Percentiles rank a stretch among this genome's conserved stretches.
Conservation (phyloP, 2,329 filamentous ascomycete species). For the Paraconiothyrium sp. region DNA sequence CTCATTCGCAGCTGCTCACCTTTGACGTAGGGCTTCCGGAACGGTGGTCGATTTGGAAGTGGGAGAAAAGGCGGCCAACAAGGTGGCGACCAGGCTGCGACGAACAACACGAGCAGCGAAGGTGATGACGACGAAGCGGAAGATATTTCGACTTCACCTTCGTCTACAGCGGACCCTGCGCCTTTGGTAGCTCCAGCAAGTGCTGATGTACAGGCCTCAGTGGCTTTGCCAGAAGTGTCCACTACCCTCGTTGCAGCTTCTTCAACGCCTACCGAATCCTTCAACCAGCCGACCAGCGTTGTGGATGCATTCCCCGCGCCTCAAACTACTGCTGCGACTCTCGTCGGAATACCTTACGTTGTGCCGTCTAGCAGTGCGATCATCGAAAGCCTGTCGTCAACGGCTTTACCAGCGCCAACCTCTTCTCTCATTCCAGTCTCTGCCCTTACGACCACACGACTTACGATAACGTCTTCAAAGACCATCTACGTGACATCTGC, state of each 20-base stretch:
- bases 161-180: neutral
- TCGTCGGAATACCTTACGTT: conserved; percentile 2
- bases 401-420: neutral
- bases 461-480: conserved; percentile 19
- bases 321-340: neutral
- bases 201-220: neutral
- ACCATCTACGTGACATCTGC: conserved; percentile 19
- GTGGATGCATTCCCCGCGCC: conserved; percentile 6
- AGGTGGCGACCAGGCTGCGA: conserved; percentile 4
- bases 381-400: neutral
- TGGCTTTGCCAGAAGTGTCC: neutral
- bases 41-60: neutral
- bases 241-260: neutral
- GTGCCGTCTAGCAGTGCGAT: conserved; percentile 7
- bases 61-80: neutral
- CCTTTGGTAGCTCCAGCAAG: neutral
- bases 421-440: neutral
- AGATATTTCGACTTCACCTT: neutral
- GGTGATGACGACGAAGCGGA: neutral
- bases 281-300: conserved; percentile 12
- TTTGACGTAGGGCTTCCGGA: neutral
- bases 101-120: neutral
- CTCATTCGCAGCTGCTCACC: neutral
- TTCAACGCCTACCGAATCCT: neutral
- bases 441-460: conserved; percentile 7